These are phyloP conservation scores for Aspergillus asperescens DNA, from an alignment of 495 filamentous ascomycete species.

Conservation along the genomic window DNA sequence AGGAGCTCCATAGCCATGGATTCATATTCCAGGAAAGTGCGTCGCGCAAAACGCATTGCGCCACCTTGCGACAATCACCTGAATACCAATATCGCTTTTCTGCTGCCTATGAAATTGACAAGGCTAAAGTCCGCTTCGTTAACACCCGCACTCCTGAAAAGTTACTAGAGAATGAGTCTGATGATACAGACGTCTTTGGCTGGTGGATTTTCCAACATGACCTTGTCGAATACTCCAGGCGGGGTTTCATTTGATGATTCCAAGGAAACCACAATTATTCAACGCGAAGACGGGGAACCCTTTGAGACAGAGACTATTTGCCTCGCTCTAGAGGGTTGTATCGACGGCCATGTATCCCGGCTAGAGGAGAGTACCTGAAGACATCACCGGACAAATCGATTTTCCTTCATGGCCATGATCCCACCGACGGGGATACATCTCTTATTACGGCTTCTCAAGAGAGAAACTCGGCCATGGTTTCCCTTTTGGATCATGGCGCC, in stretches of 20 bases:
- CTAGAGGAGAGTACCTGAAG: constrained; percentile 12
- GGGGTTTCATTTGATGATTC: not conserved
- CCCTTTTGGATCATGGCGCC: constrained; percentile 6
- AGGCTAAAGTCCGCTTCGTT: constrained; percentile 9
- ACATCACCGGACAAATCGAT: constrained; percentile 7
- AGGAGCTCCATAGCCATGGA: not conserved
- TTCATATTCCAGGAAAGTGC: not conserved
- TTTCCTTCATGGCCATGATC: constrained; percentile 8
- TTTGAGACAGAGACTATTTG: too few relatives aligned
- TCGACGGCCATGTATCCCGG: too few relatives aligned
- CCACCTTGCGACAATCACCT: not conserved
- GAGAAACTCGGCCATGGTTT: constrained; percentile 5
- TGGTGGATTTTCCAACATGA: constrained; percentile 2
- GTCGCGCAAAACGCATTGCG: not conserved
- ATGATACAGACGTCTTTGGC: not conserved
- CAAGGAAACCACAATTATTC: too few relatives aligned
- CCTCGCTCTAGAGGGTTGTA: too few relatives aligned
- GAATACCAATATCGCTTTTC: not conserved
- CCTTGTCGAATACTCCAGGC: constrained; percentile 1
- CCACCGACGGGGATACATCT: constrained; percentile 5
- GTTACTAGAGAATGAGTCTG: not conserved
- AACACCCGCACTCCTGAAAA: constrained; percentile 12
- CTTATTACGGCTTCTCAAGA: constrained; percentile 10
- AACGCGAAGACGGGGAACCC: too few relatives aligned
- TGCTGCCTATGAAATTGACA: constrained; percentile 20